Percentiles rank a stretch among this genome's conserved stretches.
Conservation (phyloP, 176 grass and related monocot species). For the Cymbopogon citratus region DNA sequence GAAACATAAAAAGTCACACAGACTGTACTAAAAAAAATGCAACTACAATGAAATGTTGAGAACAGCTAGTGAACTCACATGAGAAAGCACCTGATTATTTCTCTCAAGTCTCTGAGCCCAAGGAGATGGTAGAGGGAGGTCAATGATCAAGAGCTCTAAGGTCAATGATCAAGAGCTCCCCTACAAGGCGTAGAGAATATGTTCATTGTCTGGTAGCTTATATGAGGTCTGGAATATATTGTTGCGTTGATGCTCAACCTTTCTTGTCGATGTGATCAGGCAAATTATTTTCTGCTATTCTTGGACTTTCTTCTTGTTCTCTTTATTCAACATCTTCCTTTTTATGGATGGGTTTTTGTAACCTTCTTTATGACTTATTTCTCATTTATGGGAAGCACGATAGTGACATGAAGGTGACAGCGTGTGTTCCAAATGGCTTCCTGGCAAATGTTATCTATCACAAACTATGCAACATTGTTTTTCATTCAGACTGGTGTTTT, state of each 20-base stretch:
- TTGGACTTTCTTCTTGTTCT: conserved; percentile 10
- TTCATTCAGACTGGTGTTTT: neutral
- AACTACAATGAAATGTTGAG: neutral
- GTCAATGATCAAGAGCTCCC: too few relatives aligned
- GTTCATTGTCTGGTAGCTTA: neutral
- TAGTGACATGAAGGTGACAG: neutral
- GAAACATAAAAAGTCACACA: neutral
- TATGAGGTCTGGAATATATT: neutral
- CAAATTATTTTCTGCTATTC: neutral
- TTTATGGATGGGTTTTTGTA: neutral
- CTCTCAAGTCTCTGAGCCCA: neutral
- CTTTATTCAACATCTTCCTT: neutral
- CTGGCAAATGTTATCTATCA: neutral
- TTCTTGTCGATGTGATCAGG: neutral
- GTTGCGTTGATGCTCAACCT: neutral
- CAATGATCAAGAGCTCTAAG: neutral
- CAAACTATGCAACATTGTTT: neutral
- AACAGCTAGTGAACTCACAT: neutral
- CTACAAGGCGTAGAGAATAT: neutral
- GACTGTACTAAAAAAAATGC: neutral
- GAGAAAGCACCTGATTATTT: neutral
- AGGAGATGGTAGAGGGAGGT: neutral
- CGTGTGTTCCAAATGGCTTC: neutral
- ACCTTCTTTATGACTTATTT: conserved; percentile 1
- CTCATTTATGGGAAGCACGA: neutral